Percentiles rank a stretch among this genome's conserved stretches.
Conservation (phyloP, 805 yeast species). For the Kockiozyma suomiensis region DNA sequence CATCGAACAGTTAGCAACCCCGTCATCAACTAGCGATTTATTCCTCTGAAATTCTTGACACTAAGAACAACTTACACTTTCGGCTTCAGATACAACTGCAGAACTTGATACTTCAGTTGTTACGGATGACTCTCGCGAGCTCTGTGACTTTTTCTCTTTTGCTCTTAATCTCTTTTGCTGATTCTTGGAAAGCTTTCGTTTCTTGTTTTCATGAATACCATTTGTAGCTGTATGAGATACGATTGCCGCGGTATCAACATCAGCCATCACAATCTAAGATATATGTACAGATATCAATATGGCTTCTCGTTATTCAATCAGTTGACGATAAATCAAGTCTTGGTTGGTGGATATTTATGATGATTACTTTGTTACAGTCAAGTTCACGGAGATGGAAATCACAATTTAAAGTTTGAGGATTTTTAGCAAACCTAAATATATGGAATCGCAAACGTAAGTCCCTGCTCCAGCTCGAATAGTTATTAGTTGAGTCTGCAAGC, state of each 20-base stretch:
- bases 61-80: slow-evolving; percentile 3
- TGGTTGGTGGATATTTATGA: too few relatives aligned
- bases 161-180: slow-evolving; percentile 27
- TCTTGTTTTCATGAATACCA: slow-evolving; percentile 4
- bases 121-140: slow-evolving; percentile 19
- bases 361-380: too few relatives aligned
- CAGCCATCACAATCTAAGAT: background rate
- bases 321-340: too few relatives aligned
- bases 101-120: slow-evolving; percentile 6
- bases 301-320: too few relatives aligned
- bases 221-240: background rate
- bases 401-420: background rate
- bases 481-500: too few relatives aligned
- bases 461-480: too few relatives aligned
- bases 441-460: too few relatives aligned
- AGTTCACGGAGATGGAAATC: background rate
- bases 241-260: background rate
- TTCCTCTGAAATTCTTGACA: background rate
- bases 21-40: background rate
- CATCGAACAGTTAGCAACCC: background rate
- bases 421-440: background rate
- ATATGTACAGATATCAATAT: too few relatives aligned
- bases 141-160: slow-evolving; percentile 20
- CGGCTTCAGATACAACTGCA: slow-evolving; percentile 11
- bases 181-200: slow-evolving; percentile 24